phyloP scores from a whole-genome alignment of 2,329 filamentous ascomycete species.

The Aspergillus terreus region DNA sequence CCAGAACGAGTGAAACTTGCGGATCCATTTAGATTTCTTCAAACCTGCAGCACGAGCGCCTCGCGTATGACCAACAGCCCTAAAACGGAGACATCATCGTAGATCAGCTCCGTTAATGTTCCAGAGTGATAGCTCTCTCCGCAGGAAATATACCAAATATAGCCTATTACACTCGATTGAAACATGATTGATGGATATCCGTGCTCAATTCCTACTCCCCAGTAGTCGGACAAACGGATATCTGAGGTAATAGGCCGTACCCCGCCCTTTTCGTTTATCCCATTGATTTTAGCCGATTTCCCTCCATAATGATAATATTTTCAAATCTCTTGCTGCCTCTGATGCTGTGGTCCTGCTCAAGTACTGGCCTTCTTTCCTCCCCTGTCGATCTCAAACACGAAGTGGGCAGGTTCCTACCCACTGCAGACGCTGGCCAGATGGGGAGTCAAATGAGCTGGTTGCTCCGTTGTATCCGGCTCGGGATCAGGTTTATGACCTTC shows the following conservation, averaged over 20 bases:
- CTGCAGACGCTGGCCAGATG: too few species aligned
- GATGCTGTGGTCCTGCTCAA: neutral
- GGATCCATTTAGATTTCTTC: neutral
- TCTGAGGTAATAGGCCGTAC: neutral
- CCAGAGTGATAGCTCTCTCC: neutral
- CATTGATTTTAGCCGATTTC: neutral
- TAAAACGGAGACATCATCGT: neutral
- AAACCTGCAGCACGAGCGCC: neutral
- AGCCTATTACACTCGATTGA: neutral
- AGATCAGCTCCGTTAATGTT: neutral
- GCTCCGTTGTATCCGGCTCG: too few species aligned
- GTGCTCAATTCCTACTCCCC: neutral
- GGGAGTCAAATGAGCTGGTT: too few species aligned
- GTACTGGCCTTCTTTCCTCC: neutral
- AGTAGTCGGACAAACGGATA: neutral
- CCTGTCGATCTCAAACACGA: neutral
- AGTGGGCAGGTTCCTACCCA: neutral
- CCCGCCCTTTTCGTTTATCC: neutral
- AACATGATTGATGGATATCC: neutral
- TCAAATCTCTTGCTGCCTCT: neutral
- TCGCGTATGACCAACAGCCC: neutral
- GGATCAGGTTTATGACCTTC: too few species aligned
- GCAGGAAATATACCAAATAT: neutral
- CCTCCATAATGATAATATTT: neutral
- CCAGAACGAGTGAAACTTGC: neutral